Base-by-base conservation (phyloP, 768 basidiomycete genomes). In the Mycena galopus region DNA sequence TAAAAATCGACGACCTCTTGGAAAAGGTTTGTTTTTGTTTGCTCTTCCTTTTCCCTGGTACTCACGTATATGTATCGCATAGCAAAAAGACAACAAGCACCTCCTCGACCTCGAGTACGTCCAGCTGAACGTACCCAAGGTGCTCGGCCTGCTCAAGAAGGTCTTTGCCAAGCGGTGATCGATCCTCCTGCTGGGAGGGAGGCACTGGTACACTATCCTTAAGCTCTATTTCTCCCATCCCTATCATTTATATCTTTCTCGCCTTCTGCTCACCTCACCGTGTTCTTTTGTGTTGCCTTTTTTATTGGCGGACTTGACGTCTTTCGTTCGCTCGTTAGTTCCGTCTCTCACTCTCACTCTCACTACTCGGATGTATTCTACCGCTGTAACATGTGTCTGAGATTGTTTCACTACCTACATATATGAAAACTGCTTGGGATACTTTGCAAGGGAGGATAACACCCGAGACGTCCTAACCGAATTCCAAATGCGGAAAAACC, bases 11-110 rank as follows among this genome's bases (percentile, higher is more conserved):
- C 82, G 97, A 99, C 83, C 83, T 99, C 73, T 84, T 98, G 79
- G 97, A 99, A 83, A 98, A 98, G 93, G 96, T 96, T 74, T 32
- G 89, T 75, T 7, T n/a, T 51, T 65, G 25, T 50, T 39, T 39
- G 39, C 14, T 39, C 17, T 33, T 25, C 25, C 6, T 61, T 2
- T 14, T 14, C 17, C 4, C 21, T 35, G 12, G 10, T 65, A 4
- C 39, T 25, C 16, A 25, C 58, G 42, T 32, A 42, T 69, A 11
- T 23, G 75, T 50, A 23, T 62, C 47, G 72, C 29, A 78, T 79
- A 98, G 96, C 97, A 99, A 96, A 98, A 98, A 85, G 97, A 99
- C 82, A 97, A 97, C 84, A 97, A 98, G 78, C 96, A 97, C 78
- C 86, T 97, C 37, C 84, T 99, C 73, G 98, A 99, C 84, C 87